Evolutionary conservation across 352 stramenopile species (phyloP).

Genomic region (Phytophthora quininea): DNA sequence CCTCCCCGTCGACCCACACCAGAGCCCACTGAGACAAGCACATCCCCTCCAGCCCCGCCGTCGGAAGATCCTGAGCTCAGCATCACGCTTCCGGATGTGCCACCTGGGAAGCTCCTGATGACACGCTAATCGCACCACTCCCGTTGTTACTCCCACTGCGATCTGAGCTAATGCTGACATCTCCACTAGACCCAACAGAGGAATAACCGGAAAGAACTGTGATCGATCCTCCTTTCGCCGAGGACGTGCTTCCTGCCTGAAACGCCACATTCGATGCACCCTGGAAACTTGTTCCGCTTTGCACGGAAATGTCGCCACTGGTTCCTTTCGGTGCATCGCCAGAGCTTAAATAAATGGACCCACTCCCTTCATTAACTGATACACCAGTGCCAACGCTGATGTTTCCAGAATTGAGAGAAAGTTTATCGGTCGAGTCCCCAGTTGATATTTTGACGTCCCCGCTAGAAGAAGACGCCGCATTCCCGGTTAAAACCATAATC

Average conservation of each 20-base stretch:
- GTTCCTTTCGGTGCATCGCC: slow-evolving; percentile 49
- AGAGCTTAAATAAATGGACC: slow-evolving; percentile 45
- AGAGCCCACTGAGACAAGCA: slow-evolving; percentile 58
- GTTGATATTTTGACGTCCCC: slow-evolving; percentile 62
- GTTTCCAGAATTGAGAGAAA: slow-evolving; percentile 46
- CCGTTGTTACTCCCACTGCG: slow-evolving; percentile 51
- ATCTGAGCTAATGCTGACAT: slow-evolving; percentile 66
- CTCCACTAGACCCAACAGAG: slow-evolving; percentile 50
- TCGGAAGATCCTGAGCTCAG: slow-evolving; percentile 70
- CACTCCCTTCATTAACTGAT: slow-evolving; percentile 50
- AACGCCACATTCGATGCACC: slow-evolving; percentile 53
- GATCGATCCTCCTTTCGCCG: slow-evolving; percentile 56
- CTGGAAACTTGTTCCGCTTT: slow-evolving; percentile 52
- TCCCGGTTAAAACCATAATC: slow-evolving; percentile 55
- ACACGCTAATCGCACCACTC: slow-evolving; percentile 61
- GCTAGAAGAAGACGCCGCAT: slow-evolving; percentile 64
- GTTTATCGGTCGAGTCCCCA: slow-evolving; percentile 49
- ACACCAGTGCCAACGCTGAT: slow-evolving; percentile 52
- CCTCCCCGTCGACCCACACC: slow-evolving; percentile 54
- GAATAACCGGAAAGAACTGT: slow-evolving; percentile 55
- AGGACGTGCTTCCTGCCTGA: slow-evolving; percentile 52
- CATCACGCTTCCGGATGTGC: slow-evolving; percentile 67
- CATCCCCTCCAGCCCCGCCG: slow-evolving; percentile 55
- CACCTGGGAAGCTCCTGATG: slow-evolving; percentile 48
- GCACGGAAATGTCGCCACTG: slow-evolving; percentile 61